Percentiles rank a stretch among this genome's conserved stretches.
phyloP scores from a whole-genome alignment of 2,329 filamentous ascomycete genomes.

The Septoria linicola region DNA sequence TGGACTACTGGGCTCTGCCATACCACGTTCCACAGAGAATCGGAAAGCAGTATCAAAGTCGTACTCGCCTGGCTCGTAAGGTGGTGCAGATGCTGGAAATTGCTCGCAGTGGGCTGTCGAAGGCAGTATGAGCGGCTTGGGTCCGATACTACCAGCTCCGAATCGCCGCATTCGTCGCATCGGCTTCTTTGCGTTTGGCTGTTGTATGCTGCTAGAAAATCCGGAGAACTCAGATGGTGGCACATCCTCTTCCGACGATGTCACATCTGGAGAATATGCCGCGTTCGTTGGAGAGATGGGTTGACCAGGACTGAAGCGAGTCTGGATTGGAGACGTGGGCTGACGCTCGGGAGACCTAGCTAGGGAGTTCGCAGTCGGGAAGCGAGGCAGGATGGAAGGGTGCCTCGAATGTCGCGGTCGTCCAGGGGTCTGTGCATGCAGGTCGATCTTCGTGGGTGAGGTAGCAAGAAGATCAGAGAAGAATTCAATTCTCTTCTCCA shows the following conservation, averaged over 20 bases:
- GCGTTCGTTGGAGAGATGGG: slow-evolving; percentile 20
- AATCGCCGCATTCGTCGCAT: slow-evolving; percentile 39
- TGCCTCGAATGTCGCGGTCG: slow-evolving; percentile 33
- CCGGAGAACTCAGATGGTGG: slow-evolving; percentile 15
- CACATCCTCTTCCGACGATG: slow-evolving; percentile 21
- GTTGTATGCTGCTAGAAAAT: slow-evolving; percentile 1
- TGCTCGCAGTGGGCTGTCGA: slow-evolving; percentile 33
- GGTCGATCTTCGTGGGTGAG: slow-evolving; percentile 40
- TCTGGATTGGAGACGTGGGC: slow-evolving; percentile 17
- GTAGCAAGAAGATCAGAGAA: slow-evolving; percentile 40
- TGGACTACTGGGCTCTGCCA: background rate
- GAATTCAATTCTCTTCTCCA: slow-evolving; percentile 42
- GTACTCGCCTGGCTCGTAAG: slow-evolving; percentile 25
- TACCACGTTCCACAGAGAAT: background rate
- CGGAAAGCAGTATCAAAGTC: slow-evolving; percentile 1
- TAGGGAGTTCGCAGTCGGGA: slow-evolving; percentile 36
- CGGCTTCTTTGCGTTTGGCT: slow-evolving; percentile 22
- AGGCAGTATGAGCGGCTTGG: slow-evolving; percentile 39
- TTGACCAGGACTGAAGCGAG: slow-evolving; percentile 11
- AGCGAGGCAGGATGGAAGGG: slow-evolving; percentile 38
- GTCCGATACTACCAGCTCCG: slow-evolving; percentile 36
- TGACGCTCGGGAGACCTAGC: slow-evolving; percentile 30
- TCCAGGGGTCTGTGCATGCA: slow-evolving; percentile 34
- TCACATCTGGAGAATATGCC: slow-evolving; percentile 23
- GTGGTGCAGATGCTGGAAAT: slow-evolving; percentile 32